Base-by-base conservation (phyloP, 75 land plant species). In the Chamaecyparis obtusa region DNA sequence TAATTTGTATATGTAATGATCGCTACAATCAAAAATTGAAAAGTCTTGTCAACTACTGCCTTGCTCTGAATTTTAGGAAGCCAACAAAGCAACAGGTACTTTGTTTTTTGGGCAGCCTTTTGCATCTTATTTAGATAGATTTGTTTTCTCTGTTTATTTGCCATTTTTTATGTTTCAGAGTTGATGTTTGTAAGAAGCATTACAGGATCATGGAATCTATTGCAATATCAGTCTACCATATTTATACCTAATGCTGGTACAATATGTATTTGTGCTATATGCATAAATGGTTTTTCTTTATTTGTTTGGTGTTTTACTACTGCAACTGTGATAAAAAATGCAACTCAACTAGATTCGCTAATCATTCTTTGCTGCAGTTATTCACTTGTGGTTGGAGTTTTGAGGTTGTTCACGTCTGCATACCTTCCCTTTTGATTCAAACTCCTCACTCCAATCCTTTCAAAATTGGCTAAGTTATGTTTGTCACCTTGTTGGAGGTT, bases 1-100 rank as follows among this genome's bases (percentile, higher is more conserved):
- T 98, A 43, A 97, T 98, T 30, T 98, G 99, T 87, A 98, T 98
- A 1, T 98, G 99, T 88, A 98, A 98, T 89, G 99, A 98, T 87
- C 97, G 98, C 76, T 98, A 96, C 91, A 94, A 95, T 88, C 99
- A 97, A 90, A 98, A 98, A 88, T 88, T 98, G 72, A 98, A 96
- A 86, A 92, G 93, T 83, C 99, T 98, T 75, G 90, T 95, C 54
- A 98, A 98, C 86, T 92, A 97, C 91, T 98, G 99, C 83, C 86
- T 94, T 85, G 92, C 89, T 83, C 93, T 98, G 86, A 92, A 88
- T 49, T 98, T 92, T 85, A 92, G 99, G 87, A 98, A 94, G 87
- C 99, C 99, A 55, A 98, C 99, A 75, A 98, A 98, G 86, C 99
- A 98, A 81, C 97, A 96, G 99, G 99, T 95, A 86, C 21, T 87